Evolutionary conservation across 305 asterid genomes (phyloP).

Genomic region (Fraxinus sp.): DNA sequence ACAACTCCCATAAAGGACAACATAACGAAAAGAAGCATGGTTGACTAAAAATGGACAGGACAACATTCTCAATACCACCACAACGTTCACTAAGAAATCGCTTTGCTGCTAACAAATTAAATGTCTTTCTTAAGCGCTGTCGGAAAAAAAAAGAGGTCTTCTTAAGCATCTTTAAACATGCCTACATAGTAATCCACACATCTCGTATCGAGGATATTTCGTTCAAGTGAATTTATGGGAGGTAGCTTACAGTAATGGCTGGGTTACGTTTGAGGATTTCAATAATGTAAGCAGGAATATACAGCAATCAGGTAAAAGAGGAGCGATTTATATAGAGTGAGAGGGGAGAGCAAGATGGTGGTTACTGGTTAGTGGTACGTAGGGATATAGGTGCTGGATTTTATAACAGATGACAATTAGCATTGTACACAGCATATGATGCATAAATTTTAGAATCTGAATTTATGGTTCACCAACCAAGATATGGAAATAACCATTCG

Average conservation of each 20-base stretch:
- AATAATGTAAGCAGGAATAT: not conserved
- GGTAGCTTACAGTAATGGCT: not conserved
- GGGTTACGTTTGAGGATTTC: not conserved
- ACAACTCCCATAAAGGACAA: not conserved
- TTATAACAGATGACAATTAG: not conserved
- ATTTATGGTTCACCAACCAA: conserved; percentile 1
- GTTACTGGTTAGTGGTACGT: not conserved
- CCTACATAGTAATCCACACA: not conserved
- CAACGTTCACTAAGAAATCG: not conserved
- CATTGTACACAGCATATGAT: not conserved
- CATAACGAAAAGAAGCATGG: not conserved
- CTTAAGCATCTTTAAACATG: not conserved
- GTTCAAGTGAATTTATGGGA: not conserved
- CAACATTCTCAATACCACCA: not conserved
- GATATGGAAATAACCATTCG: not conserved
- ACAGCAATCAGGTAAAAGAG: not conserved
- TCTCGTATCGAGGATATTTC: not conserved
- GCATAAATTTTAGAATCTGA: conserved; percentile 6
- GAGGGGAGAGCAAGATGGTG: not conserved
- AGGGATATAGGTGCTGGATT: not conserved
- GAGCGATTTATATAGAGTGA: not conserved
- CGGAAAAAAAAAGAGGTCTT: not conserved
- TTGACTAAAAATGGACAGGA: not conserved
- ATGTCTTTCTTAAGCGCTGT: not conserved
- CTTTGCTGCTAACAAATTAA: not conserved